Base-by-base conservation (phyloP, 306 rosid species). In the Trifolium repens region DNA sequence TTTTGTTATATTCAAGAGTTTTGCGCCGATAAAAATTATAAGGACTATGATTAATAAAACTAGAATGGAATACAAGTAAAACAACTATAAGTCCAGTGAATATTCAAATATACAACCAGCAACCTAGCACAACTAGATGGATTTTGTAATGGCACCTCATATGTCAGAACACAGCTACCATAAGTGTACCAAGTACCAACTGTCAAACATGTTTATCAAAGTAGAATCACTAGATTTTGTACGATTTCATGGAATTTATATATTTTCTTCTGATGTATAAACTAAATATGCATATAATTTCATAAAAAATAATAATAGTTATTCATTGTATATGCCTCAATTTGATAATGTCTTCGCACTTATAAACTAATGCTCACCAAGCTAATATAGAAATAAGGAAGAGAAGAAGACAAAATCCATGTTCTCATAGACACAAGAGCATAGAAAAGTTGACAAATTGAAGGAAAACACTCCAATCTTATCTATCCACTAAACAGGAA, bases 321-420 rank as follows among this genome's bases (percentile, higher is more conserved):
- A 59, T 34, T 37, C n/a, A 60, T 60, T 16, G 16, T 16, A 17
- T 63, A 26, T 4, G 62, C 53, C 68, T 53, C 37, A 52, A 66
- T 14, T 26, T 42, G 69, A 52, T 4, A 55, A 71, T 39, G 72
- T 34, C 44, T 42, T 2, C 50, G 50, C 42, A 59, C 49, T 40
- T 62, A 11, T 57, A 34, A 24, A 57, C 14, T 64, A 58, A 66
- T 7, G 27, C 32, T 10, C 5, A 10, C 44, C 47, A 4, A 74
- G 47, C 27, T 40, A 47, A 61, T 16, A 67, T 37, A 44, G 46
- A 80, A 69, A 69, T 49, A 13, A 80, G 53, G 42, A 64, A 16
- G 14, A 35, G 19, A 39, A 37, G 39, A 64, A 15, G 39, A 64
- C 69, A 50, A 64, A 64, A 39, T 37, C 17, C 47, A 37, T 19